Conservation (phyloP, 1,284 basidiomycete species). For the Rhodofomes roseus region DNA sequence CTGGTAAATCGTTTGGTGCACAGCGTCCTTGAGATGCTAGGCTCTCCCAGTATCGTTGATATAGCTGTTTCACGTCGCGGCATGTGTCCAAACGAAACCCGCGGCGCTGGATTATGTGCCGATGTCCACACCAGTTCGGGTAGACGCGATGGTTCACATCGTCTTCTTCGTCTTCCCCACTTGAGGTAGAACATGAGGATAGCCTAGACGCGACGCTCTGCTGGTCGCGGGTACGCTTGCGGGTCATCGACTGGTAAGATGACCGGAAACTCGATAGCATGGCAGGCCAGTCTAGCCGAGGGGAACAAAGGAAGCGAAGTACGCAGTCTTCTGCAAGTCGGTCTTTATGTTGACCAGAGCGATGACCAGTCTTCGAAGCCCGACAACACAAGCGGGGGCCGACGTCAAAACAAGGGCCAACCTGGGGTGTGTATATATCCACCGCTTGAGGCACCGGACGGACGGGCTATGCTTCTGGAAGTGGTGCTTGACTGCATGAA, state of each 20-base stretch:
- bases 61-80: conserved; percentile 57
- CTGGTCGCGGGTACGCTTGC: conserved; percentile 18
- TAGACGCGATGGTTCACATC: conserved; percentile 52
- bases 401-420: neutral
- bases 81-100: conserved; percentile 67
- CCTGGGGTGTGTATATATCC: neutral
- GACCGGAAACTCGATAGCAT: neutral
- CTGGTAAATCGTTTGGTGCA: conserved; percentile 27
- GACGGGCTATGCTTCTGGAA: neutral
- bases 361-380: too few relatives aligned
- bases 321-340: neutral
- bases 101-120: conserved; percentile 40
- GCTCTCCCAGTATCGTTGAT: conserved; percentile 35
- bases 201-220: conserved; percentile 30
- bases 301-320: neutral
- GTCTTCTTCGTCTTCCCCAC: conserved; percentile 67
- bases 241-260: conserved; percentile 1
- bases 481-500: neutral
- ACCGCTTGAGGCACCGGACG: neutral
- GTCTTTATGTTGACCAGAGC: neutral
- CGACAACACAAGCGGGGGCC: neutral
- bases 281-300: neutral
- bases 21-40: conserved; percentile 21
- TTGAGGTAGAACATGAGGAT: conserved; percentile 43
- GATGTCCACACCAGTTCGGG: conserved; percentile 60